Evolutionary conservation across 495 filamentous ascomycete species (phyloP).

Genomic region (Daldinia childiae): DNA sequence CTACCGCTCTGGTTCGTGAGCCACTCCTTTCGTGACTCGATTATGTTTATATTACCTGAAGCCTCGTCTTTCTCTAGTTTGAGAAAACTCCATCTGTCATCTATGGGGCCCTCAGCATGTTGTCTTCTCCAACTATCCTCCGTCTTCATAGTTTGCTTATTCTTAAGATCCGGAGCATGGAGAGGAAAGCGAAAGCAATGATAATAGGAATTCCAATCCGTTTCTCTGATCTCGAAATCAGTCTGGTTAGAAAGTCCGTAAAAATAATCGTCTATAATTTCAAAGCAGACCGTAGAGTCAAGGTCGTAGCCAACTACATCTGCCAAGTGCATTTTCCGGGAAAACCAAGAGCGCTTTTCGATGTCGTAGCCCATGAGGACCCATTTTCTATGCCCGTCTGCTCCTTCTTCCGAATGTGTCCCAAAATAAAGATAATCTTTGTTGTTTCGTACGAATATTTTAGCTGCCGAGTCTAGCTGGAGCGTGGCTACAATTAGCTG

Average conservation of each 20-base stretch:
- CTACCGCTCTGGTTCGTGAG: constrained; percentile 65
- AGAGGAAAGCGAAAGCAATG: constrained; percentile 70
- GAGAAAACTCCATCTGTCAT: constrained; percentile 79
- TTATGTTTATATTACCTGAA: constrained; percentile 66
- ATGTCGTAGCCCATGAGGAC: constrained; percentile 65
- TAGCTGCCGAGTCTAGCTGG: constrained; percentile 58
- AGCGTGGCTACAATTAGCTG: constrained; percentile 53
- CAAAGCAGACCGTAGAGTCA: constrained; percentile 74
- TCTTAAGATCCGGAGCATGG: constrained; percentile 44
- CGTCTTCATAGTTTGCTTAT: constrained; percentile 48
- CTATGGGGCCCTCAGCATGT: constrained; percentile 77
- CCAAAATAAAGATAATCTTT: constrained; percentile 73
- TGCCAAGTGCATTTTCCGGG: constrained; percentile 56
- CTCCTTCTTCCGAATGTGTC: constrained; percentile 62
- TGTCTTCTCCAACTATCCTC: constrained; percentile 70
- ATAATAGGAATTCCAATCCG: constrained; percentile 77
- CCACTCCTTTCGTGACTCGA: constrained; percentile 80
- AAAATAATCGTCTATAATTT: constrained; percentile 72
- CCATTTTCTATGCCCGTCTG: constrained; percentile 68
- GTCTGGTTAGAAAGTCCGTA: constrained; percentile 77
- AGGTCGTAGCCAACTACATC: constrained; percentile 71
- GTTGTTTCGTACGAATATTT: constrained; percentile 76
- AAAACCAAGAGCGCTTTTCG: constrained; percentile 43
- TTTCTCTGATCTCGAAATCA: constrained; percentile 69
- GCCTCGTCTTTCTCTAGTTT: constrained; percentile 70